These are phyloP conservation scores for Apiospora marii DNA, from an alignment of 2,329 filamentous ascomycete species.

Conservation along the genomic window DNA sequence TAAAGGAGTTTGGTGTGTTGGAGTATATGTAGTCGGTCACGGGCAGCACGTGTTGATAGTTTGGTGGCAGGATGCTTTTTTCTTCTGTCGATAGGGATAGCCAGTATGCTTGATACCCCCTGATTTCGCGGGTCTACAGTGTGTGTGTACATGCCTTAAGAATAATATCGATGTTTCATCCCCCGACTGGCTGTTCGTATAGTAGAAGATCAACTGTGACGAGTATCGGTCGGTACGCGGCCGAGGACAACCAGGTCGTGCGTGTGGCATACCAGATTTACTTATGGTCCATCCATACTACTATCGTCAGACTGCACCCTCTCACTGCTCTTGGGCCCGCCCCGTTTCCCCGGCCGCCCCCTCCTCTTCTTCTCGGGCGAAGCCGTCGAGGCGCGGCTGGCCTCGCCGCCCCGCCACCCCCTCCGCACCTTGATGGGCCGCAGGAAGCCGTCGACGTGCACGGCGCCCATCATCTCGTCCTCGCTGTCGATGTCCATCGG, in stretches of 20 bases:
- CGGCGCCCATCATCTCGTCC: constrained; percentile 66
- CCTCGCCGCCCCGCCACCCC: constrained; percentile 56
- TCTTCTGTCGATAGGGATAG: constrained; percentile 28
- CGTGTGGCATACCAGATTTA: not conserved
- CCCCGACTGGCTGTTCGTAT: not conserved
- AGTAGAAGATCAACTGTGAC: not conserved
- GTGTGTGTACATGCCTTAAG: not conserved
- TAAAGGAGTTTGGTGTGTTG: constrained; percentile 21
- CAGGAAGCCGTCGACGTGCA: constrained; percentile 75
- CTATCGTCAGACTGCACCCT: constrained; percentile 15
- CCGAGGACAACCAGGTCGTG: not conserved
- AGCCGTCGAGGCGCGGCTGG: constrained; percentile 29
- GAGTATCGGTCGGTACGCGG: not conserved
- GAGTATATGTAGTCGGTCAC: constrained; percentile 23
- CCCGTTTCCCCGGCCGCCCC: constrained; percentile 25
- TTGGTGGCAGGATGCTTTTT: constrained; percentile 27
- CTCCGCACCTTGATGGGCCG: constrained; percentile 57
- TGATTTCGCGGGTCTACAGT: constrained; percentile 11
- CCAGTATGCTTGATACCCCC: constrained; percentile 37
- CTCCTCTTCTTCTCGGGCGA: constrained; percentile 5
- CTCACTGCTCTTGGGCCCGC: constrained; percentile 27
- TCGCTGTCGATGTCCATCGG: constrained; percentile 48
- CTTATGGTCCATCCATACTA: not conserved
- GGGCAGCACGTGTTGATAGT: not conserved
- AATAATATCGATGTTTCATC: constrained; percentile 13